A percentile compares a stretch with the other conserved stretches of the same genome.
Conservation (phyloP, 2,329 filamentous ascomycete species). For the Aschersonia sp. region DNA sequence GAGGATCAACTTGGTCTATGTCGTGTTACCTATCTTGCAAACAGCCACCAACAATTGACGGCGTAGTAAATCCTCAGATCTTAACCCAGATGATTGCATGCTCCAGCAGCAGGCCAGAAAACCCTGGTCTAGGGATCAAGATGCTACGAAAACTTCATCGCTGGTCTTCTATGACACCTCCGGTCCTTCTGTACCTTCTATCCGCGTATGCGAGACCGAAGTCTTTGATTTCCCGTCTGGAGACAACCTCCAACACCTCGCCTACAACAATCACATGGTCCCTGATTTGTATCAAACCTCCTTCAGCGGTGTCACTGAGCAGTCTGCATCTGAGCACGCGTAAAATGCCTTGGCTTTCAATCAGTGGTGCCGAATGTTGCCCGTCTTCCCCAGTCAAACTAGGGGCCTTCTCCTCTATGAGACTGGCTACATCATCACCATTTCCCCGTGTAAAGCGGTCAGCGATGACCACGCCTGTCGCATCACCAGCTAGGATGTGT, state of each 20-base stretch:
- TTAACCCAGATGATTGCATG: no score
- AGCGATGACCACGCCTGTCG: constrained; percentile 32
- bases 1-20: no score
- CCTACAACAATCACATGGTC: constrained; percentile 39
- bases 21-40: no score
- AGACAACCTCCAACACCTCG: constrained; percentile 31
- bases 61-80: no score
- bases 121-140: no score
- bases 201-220: constrained; percentile 36
- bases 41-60: no score
- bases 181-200: constrained; percentile 30
- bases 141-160: not conserved
- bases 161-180: constrained; percentile 15
- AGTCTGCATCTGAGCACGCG: constrained; percentile 30
- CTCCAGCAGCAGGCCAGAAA: no score
- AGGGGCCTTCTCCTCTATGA: constrained; percentile 1
- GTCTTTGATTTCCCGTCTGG: constrained; percentile 14
- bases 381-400: constrained; percentile 8
- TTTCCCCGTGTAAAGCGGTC: constrained; percentile 38
- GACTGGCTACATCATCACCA: constrained; percentile 20
- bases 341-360: constrained; percentile 37
- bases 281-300: constrained; percentile 29
- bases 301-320: constrained; percentile 20
- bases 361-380: constrained; percentile 20
- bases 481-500: constrained; percentile 35